Evolutionary conservation across 1,139 yeast genomes (phyloP).

Genomic region (Candida tropicalis): DNA sequence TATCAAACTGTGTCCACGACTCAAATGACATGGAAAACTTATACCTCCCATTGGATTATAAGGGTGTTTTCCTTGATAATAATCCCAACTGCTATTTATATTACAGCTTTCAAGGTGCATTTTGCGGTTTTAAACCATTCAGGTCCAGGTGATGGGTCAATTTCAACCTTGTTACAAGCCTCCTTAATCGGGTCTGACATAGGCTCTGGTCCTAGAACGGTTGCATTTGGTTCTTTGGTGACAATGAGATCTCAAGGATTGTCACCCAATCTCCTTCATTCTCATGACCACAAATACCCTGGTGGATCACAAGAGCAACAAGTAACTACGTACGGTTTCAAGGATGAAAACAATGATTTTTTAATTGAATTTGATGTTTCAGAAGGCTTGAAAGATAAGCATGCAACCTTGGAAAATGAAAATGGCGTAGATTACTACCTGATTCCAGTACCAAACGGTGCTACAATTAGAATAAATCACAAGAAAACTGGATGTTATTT

Average conservation of each 20-base stretch:
- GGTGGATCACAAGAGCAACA: conserved; percentile 77
- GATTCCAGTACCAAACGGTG: conserved; percentile 47
- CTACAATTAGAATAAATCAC: conserved; percentile 58
- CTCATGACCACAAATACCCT: conserved; percentile 70
- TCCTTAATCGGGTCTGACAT: conserved; percentile 60
- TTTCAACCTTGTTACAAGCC: conserved; percentile 71
- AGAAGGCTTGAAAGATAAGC: conserved; percentile 20
- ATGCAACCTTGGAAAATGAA: conserved; percentile 36
- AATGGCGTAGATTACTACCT: conserved; percentile 27
- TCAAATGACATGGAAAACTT: conserved; percentile 36
- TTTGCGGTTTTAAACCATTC: conserved; percentile 72
- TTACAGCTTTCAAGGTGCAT: conserved; percentile 77
- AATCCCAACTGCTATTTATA: conserved; percentile 73
- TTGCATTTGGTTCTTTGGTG: conserved; percentile 61
- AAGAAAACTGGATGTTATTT: conserved; percentile 53
- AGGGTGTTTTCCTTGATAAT: conserved; percentile 70
- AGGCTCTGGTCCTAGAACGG: conserved; percentile 59
- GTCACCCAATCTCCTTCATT: conserved; percentile 70
- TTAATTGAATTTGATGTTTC: conserved; percentile 47
- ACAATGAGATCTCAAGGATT: conserved; percentile 75
- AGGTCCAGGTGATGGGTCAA: conserved; percentile 79
- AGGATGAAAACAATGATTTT: conserved; percentile 71
- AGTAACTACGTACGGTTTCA: conserved; percentile 73
- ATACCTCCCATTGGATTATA: conserved; percentile 68
- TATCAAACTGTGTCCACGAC: conserved; percentile 43